Evolutionary conservation across 169 alveolate species (phyloP).

Genomic region (Eimeria falciformis): DNA sequence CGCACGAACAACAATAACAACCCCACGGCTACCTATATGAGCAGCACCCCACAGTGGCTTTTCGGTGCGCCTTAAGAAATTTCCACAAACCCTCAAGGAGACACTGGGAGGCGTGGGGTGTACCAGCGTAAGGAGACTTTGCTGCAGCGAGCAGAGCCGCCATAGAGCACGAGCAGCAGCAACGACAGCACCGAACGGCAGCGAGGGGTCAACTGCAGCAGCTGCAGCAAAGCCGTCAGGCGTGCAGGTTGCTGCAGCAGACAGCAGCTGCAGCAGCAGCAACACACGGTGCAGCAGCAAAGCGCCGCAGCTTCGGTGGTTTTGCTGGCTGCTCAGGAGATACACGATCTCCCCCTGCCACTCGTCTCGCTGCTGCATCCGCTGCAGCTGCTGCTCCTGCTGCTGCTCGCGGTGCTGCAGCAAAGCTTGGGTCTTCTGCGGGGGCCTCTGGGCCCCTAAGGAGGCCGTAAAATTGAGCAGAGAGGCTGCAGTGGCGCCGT

Average conservation of each 20-base stretch:
- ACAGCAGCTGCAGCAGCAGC: slow-evolving; percentile 69
- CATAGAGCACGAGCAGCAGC: slow-evolving; percentile 66
- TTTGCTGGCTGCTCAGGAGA: slow-evolving; percentile 9
- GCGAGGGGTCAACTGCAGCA: slow-evolving; percentile 38
- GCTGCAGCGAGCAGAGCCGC: slow-evolving; percentile 67
- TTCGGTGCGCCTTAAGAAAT: too few relatives aligned
- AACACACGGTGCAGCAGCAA: slow-evolving; percentile 66
- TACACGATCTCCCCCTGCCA: slow-evolving; percentile 29
- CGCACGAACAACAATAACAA: not conserved
- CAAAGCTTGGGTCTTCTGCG: slow-evolving; percentile 17
- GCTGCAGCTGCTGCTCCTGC: slow-evolving; percentile 11
- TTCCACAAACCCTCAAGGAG: not conserved
- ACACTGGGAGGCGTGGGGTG: too few relatives aligned
- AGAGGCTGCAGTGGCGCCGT: slow-evolving; percentile 64
- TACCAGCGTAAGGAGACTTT: slow-evolving; percentile 58
- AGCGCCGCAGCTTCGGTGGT: slow-evolving; percentile 63
- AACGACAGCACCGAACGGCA: slow-evolving; percentile 65
- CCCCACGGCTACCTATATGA: not conserved
- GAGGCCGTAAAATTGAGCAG: slow-evolving; percentile 39
- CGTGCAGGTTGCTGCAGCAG: slow-evolving; percentile 63
- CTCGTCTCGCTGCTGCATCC: slow-evolving; percentile 4
- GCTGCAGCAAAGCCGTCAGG: slow-evolving; percentile 66
- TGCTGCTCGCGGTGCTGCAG: slow-evolving; percentile 61
- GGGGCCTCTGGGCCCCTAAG: slow-evolving; percentile 53
- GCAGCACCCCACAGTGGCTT: slow-evolving; percentile 1